Evolutionary conservation across 371 early-diverging fungal species (phyloP).

Genomic region (Circinella umbellata): DNA sequence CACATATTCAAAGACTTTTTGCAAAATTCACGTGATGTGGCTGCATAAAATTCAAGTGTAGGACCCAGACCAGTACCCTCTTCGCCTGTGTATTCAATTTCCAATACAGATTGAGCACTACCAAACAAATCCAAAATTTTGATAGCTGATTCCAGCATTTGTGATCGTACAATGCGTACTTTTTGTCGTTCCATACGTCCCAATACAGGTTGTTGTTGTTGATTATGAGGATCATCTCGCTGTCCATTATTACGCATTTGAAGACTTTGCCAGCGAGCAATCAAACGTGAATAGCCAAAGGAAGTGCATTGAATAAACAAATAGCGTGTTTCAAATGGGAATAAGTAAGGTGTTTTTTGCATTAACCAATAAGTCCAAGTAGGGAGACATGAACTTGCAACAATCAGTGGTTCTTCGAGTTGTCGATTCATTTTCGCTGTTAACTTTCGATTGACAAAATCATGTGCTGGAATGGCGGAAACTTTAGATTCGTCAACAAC

Average conservation of each 20-base stretch:
- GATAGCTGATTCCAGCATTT: slow-evolving; percentile 81
- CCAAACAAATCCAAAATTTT: slow-evolving; percentile 83
- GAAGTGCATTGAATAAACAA: slow-evolving; percentile 81
- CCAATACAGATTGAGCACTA: slow-evolving; percentile 72
- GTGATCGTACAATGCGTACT: slow-evolving; percentile 77
- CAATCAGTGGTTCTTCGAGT: slow-evolving; percentile 87
- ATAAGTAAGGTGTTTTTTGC: slow-evolving; percentile 74
- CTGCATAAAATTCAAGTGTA: slow-evolving; percentile 91
- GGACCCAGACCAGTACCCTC: slow-evolving; percentile 96
- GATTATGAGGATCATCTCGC: slow-evolving; percentile 19
- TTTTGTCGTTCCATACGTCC: slow-evolving; percentile 84
- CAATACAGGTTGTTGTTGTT: slow-evolving; percentile 50
- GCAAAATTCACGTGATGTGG: slow-evolving; percentile 77
- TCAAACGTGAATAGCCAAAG: slow-evolving; percentile 84
- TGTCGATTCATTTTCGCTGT: slow-evolving; percentile 86
- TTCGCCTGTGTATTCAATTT: slow-evolving; percentile 92
- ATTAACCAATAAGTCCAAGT: slow-evolving; percentile 76
- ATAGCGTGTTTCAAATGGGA: slow-evolving; percentile 84
- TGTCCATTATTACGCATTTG: slow-evolving; percentile 45
- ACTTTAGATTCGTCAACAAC: slow-evolving; percentile 17
- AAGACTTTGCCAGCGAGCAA: slow-evolving; percentile 65
- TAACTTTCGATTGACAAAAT: slow-evolving; percentile 82
- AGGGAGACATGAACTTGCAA: slow-evolving; percentile 82
- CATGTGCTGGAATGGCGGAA: slow-evolving; percentile 40
- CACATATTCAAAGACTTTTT: slow-evolving; percentile 64